Percentiles rank a stretch among this genome's conserved stretches.
phyloP scores from a whole-genome alignment of 1,284 basidiomycete genomes.

The Rhizoctonia solani region DNA sequence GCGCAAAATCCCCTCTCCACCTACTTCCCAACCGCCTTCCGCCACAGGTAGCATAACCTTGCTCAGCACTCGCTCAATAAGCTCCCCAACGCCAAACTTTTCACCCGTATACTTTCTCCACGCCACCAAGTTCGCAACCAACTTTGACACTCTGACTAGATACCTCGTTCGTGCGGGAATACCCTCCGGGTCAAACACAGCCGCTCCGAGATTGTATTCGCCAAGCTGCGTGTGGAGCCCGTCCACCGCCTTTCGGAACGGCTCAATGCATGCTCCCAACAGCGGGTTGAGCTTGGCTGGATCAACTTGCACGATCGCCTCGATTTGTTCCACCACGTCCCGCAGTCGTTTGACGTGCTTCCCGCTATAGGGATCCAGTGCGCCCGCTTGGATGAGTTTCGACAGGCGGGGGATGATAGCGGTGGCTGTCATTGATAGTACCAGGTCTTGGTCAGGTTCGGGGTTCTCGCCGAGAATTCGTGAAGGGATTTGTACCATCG shows the following conservation, averaged over 20 bases:
- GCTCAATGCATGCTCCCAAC: conserved; percentile 61
- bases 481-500: conserved; percentile 81
- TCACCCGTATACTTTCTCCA: conserved; percentile 79
- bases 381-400: conserved; percentile 71
- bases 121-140: conserved; percentile 69
- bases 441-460: conserved; percentile 78
- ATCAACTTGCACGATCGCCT: conserved; percentile 70
- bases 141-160: conserved; percentile 69
- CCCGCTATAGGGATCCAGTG: conserved; percentile 82
- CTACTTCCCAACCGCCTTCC: conserved; percentile 83
- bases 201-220: conserved; percentile 49
- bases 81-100: conserved; percentile 58
- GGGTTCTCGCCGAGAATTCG: conserved; percentile 67
- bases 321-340: conserved; percentile 80
- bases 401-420: conserved; percentile 77
- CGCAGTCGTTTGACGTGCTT: conserved; percentile 65
- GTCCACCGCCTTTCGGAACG: conserved; percentile 63
- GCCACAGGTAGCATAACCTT: conserved; percentile 69
- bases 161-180: conserved; percentile 73
- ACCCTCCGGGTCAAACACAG: conserved; percentile 76
- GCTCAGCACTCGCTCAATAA: conserved; percentile 64
- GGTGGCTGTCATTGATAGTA: conserved; percentile 84
- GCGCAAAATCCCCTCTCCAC: conserved; percentile 69
- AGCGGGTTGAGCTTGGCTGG: conserved; percentile 61
- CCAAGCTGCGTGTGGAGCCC: conserved; percentile 54